These are phyloP conservation scores for Eucalyptus regnans DNA, from an alignment of 345 rosid species.

Conservation along the genomic window DNA sequence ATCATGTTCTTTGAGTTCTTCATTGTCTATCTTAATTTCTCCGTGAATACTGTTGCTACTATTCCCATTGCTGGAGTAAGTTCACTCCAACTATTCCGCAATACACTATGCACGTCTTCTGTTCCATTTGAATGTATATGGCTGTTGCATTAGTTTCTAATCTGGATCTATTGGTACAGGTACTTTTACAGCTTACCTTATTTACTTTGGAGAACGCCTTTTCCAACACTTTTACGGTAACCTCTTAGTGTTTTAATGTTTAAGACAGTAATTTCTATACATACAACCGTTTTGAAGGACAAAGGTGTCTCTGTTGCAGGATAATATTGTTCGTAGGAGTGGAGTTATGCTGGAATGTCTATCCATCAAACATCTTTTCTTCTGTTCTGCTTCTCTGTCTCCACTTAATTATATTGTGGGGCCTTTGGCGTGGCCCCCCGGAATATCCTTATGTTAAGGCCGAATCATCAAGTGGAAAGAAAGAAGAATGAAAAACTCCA, in stretches of 20 bases:
- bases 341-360: slow-evolving; percentile 91
- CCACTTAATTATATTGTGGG: slow-evolving; percentile 48
- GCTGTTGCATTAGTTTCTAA: neutral
- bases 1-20: neutral
- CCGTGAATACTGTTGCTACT: neutral
- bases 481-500: slow-evolving; percentile 3
- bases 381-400: slow-evolving; percentile 56
- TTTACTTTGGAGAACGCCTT: slow-evolving; percentile 67
- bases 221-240: slow-evolving; percentile 68
- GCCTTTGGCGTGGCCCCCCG: slow-evolving; percentile 56
- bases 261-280: neutral
- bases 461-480: slow-evolving; percentile 1
- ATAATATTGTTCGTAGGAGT: slow-evolving; percentile 49
- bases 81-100: neutral
- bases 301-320: slow-evolving; percentile 17
- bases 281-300: neutral
- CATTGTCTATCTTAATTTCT: neutral
- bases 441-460: slow-evolving; percentile 29
- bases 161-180: slow-evolving; percentile 23
- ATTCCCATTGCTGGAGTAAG: neutral
- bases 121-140: neutral
- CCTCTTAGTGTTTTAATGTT: neutral
- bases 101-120: neutral
- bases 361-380: slow-evolving; percentile 62
- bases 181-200: slow-evolving; percentile 84